Percentiles rank a stretch among this genome's conserved stretches.
Conservation (phyloP, 352 stramenopile species). For the Paralagenidium karlingii region DNA sequence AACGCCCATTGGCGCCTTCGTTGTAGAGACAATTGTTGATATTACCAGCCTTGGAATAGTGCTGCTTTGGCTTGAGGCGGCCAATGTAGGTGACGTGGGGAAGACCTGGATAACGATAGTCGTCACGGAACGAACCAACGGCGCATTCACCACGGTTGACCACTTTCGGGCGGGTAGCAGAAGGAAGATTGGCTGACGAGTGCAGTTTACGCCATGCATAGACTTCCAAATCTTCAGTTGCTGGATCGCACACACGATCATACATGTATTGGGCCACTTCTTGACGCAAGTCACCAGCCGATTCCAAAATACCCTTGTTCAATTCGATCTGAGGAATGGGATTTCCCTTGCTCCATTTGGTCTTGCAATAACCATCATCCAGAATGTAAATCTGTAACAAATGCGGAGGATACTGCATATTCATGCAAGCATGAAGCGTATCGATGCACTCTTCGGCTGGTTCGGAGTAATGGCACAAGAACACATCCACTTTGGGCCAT, state of each 20-base stretch:
- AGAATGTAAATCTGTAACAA: conserved; percentile 28
- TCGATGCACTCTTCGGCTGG: conserved; percentile 30
- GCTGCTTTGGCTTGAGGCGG: conserved; percentile 60
- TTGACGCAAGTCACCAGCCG: conserved; percentile 59
- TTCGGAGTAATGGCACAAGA: conserved; percentile 42
- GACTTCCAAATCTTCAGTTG: conserved; percentile 71
- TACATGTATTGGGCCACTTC: conserved; percentile 81
- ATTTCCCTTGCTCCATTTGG: conserved; percentile 29
- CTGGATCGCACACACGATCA: conserved; percentile 62
- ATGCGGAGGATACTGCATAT: conserved; percentile 37
- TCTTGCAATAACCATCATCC: conserved; percentile 35
- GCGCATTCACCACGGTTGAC: conserved; percentile 61
- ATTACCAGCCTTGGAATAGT: conserved; percentile 83
- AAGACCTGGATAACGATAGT: conserved; percentile 69
- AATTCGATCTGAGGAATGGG: conserved; percentile 18
- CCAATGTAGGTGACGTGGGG: conserved; percentile 67
- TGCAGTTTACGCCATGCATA: conserved; percentile 78
- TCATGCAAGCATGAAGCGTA: conserved; percentile 34
- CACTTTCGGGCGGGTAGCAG: conserved; percentile 38
- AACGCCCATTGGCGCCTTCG: conserved; percentile 62
- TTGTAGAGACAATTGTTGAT: conserved; percentile 84
- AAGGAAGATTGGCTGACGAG: conserved; percentile 68
- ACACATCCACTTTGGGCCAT: conserved; percentile 28
- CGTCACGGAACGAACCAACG: conserved; percentile 67
- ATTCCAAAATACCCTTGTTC: conserved; percentile 50